phyloP scores from a whole-genome alignment of 2,329 filamentous ascomycete species.

The Microthyrium microscopicum region DNA sequence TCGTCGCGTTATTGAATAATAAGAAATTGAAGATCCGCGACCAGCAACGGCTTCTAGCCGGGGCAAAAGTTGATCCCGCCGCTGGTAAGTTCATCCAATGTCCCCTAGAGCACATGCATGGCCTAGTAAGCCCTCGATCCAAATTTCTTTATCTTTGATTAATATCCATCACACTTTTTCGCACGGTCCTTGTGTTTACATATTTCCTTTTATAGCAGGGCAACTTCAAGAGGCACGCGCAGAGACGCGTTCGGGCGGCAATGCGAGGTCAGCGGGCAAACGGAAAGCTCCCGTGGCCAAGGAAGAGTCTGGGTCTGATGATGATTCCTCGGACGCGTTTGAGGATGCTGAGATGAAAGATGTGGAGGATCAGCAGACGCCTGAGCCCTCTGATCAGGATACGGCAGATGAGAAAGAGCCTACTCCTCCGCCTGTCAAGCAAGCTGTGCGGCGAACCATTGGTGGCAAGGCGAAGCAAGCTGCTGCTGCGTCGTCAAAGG shows the following conservation, averaged over 20 bases:
- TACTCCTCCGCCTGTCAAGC: slow-evolving; percentile 6
- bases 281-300: slow-evolving; percentile 13
- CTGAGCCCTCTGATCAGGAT: slow-evolving; percentile 16
- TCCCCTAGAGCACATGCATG: slow-evolving; percentile 8
- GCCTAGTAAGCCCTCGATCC: too few species aligned
- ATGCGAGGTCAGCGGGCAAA: slow-evolving; percentile 10
- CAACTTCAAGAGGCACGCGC: not conserved
- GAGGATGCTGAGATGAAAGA: slow-evolving; percentile 16
- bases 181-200: not conserved
- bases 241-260: slow-evolving; percentile 14
- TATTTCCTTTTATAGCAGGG: not conserved
- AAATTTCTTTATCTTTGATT: not conserved
- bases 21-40: slow-evolving; percentile 69
- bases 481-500: too few species aligned
- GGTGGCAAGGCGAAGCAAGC: not conserved
- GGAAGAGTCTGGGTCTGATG: slow-evolving; percentile 16
- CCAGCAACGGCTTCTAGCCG: slow-evolving; percentile 5
- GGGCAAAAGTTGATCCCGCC: slow-evolving; percentile 14
- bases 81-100: slow-evolving; percentile 13
- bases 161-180: not conserved
- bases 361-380: slow-evolving; percentile 14
- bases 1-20: slow-evolving; percentile 53
- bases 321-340: slow-evolving; percentile 11
- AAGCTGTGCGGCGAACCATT: slow-evolving; percentile 11
- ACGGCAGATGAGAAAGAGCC: slow-evolving; percentile 1